Evolutionary conservation across 495 filamentous ascomycete genomes (phyloP).

Genomic region (Letharia lupina): DNA sequence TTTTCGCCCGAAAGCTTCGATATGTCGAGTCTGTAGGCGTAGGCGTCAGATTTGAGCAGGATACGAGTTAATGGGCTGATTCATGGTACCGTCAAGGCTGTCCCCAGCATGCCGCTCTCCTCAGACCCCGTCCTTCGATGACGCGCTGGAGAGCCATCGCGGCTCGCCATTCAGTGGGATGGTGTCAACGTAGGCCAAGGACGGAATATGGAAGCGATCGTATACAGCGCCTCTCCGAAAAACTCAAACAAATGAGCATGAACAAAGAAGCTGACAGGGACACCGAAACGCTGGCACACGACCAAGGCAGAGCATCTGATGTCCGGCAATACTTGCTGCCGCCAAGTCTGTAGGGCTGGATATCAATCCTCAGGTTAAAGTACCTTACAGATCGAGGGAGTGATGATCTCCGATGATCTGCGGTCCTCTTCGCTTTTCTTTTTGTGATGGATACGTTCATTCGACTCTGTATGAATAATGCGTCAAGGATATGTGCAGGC

Average conservation of each 20-base stretch:
- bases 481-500: background rate
- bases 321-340: background rate
- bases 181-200: background rate
- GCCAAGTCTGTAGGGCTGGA: slow-evolving; percentile 7
- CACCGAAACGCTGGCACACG: background rate
- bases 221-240: background rate
- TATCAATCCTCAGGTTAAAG: background rate
- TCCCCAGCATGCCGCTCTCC: slow-evolving; percentile 42
- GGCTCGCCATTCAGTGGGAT: slow-evolving; percentile 21
- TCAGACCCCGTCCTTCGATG: slow-evolving; percentile 29
- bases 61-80: slow-evolving; percentile 12
- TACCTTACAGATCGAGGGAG: no score
- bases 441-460: background rate
- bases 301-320: slow-evolving; percentile 7
- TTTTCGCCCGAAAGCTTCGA: slow-evolving; percentile 91
- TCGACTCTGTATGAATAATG: background rate
- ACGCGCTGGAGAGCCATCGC: slow-evolving; percentile 24
- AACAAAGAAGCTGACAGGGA: background rate
- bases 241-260: background rate
- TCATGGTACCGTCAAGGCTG: slow-evolving; percentile 46
- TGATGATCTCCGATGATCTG: no score
- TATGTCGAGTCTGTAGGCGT: slow-evolving; percentile 60
- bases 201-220: background rate
- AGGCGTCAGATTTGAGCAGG: slow-evolving; percentile 19
- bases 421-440: no score